phyloP scores from a whole-genome alignment of 768 basidiomycete species.

The Tylopilus balloui region DNA sequence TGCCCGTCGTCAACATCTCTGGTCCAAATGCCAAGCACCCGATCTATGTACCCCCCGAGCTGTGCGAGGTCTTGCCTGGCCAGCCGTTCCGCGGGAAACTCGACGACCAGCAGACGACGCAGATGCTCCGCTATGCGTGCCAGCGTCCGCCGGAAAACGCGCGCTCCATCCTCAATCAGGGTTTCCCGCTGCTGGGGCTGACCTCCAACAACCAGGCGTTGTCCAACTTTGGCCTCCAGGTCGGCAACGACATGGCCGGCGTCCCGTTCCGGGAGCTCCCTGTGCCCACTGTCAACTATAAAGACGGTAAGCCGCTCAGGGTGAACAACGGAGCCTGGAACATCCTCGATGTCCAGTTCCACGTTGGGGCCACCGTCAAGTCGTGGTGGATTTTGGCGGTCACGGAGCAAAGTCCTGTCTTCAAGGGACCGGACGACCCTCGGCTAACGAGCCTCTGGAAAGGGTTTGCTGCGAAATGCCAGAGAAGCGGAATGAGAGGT shows the following conservation, averaged over 20 bases:
- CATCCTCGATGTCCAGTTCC: slow-evolving; percentile 67
- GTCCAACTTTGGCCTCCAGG: slow-evolving; percentile 52
- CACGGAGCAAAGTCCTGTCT: slow-evolving; percentile 40
- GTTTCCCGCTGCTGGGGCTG: slow-evolving; percentile 55
- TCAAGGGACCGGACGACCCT: slow-evolving; percentile 34
- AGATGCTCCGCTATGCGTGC: slow-evolving; percentile 71
- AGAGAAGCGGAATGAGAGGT: slow-evolving; percentile 59
- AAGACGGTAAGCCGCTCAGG: slow-evolving; percentile 36
- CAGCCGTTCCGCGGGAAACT: slow-evolving; percentile 61
- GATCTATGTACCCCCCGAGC: slow-evolving; percentile 57
- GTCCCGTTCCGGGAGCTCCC: slow-evolving; percentile 63
- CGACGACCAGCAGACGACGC: slow-evolving; percentile 52
- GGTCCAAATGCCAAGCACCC: slow-evolving; percentile 28
- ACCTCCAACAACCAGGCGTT: slow-evolving; percentile 37
- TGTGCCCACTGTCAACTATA: slow-evolving; percentile 56
- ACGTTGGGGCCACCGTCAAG: slow-evolving; percentile 44
- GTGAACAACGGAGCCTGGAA: slow-evolving; percentile 72
- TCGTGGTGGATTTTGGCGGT: slow-evolving; percentile 70
- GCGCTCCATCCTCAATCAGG: slow-evolving; percentile 50
- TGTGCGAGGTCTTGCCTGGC: slow-evolving; percentile 61
- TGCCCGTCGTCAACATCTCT: slow-evolving; percentile 56
- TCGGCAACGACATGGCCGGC: slow-evolving; percentile 55
- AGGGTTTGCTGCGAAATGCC: slow-evolving; percentile 54
- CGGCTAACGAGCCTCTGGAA: slow-evolving; percentile 40
- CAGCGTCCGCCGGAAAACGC: slow-evolving; percentile 60